Base-by-base conservation (phyloP, 2,329 filamentous ascomycete species). In the Aspergillus glaucus region DNA sequence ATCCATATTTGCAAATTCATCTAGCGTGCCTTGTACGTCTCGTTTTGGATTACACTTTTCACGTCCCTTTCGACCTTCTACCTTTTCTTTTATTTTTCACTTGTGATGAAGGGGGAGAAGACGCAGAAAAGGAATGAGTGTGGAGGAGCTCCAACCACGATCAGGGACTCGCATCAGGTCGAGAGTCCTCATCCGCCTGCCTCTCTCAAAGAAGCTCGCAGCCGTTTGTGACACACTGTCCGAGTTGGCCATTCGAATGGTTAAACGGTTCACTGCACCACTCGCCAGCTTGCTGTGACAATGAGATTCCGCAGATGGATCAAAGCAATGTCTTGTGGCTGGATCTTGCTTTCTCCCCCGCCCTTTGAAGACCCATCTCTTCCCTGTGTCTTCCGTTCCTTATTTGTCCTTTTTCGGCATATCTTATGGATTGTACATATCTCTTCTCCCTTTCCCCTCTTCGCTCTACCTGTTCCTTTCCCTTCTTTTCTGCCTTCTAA, bases 1-100 rank as follows among this genome's bases (percentile, higher is more conserved):
- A 60, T 62, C 57, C 56, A 63, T 65, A 60, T 68, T 62, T 54
- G 62, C 59, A 63, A 62, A 55, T 59, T 61, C 62, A 66, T 68
- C 58, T 64, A 67, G 59, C 63, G 62, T 65, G 64, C 57, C 61
- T 62, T 58, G 60, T 63, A 60, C 60, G 53, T 59, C 14, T 57
- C 59, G 51, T 54, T 52, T 61, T 62, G 60, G 59, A 55, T 57
- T 63, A 54, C 50, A 53, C 51, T 54, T 45, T 19, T 36, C 6
- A 36, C 34, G 6, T 17, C 34, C 34, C 34, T 36, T 14, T 36
- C 34, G n/a, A 17, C 37, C 8, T 40, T 40, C 17, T 14, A 19
- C 8, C 10, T 12, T 12, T 40, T 30, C 10, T 22, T 40, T 19
- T 30, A 30, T 30, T 5, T 30, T 30, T 30, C 26, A 12, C 26